Evolutionary conservation across 768 basidiomycete species (phyloP).

Genomic region (Coprinopsis strossmayeri): DNA sequence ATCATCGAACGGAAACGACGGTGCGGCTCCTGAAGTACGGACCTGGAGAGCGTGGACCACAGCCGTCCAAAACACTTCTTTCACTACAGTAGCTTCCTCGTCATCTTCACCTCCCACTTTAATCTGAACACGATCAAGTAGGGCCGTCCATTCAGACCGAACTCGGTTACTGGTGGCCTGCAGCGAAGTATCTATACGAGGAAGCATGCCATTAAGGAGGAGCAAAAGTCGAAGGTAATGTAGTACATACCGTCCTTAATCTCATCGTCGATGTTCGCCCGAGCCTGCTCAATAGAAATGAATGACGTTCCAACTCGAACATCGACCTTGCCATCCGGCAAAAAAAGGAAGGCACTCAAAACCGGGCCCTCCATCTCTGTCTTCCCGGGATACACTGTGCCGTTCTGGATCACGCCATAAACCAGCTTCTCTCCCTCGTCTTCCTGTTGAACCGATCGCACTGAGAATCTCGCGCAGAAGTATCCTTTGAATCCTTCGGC

Average conservation of each 20-base stretch:
- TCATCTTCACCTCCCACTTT: slow-evolving; percentile 31
- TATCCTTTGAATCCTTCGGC: slow-evolving; percentile 43
- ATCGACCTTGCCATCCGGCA: slow-evolving; percentile 29
- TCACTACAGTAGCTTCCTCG: slow-evolving; percentile 30
- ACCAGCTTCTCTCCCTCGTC: slow-evolving; percentile 7
- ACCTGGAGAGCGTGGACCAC: slow-evolving; percentile 61
- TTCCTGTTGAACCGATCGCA: slow-evolving; percentile 9
- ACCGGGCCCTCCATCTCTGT: slow-evolving; percentile 32
- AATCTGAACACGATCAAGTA: slow-evolving; percentile 42
- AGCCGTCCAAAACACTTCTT: slow-evolving; percentile 51
- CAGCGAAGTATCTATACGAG: background rate
- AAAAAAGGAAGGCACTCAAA: slow-evolving; percentile 45
- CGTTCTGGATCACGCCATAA: slow-evolving; percentile 45
- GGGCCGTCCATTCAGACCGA: slow-evolving; percentile 49
- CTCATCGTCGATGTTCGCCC: slow-evolving; percentile 38
- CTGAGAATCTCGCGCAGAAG: slow-evolving; percentile 56
- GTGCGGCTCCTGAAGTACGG: background rate
- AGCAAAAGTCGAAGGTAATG: background rate
- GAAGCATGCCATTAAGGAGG: no score
- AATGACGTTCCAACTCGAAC: slow-evolving; percentile 68
- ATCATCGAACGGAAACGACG: background rate
- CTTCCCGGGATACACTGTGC: slow-evolving; percentile 24
- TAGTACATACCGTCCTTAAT: slow-evolving; percentile 18
- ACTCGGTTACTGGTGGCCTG: slow-evolving; percentile 19
- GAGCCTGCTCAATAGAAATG: slow-evolving; percentile 64